These are phyloP conservation scores for Porphyridium purpureum DNA, from an alignment of 23 red algal species.

Conservation along the genomic window DNA sequence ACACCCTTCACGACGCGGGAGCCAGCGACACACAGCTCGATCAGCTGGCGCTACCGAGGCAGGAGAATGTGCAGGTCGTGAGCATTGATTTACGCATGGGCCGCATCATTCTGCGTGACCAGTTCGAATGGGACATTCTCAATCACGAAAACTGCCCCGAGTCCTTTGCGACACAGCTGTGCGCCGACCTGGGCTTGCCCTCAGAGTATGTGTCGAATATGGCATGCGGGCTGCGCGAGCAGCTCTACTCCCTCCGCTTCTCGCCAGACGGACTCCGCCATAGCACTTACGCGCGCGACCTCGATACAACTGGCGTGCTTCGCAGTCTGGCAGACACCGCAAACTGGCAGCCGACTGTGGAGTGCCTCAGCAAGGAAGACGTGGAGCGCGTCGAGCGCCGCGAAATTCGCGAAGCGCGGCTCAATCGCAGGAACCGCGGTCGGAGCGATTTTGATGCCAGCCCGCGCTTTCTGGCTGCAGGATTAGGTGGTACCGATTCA, in stretches of 20 bases:
- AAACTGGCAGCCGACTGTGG: constrained; percentile 36
- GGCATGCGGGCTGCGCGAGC: constrained; percentile 59
- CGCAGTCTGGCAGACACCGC: constrained; percentile 3
- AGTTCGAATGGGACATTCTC: constrained; percentile 76
- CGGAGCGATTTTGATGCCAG: constrained; percentile 15
- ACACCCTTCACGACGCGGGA: constrained; percentile 17
- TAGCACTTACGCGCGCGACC: constrained; percentile 10
- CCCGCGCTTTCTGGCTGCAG: too few species aligned
- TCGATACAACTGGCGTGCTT: constrained; percentile 9
- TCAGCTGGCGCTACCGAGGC: constrained; percentile 5
- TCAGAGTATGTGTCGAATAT: constrained; percentile 50
- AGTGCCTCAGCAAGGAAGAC: constrained; percentile 40
- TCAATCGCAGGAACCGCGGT: constrained; percentile 35
- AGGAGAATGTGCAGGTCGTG: constrained; percentile 49
- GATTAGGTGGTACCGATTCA: too few species aligned
- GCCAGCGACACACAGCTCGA: constrained; percentile 8
- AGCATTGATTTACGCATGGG: constrained; percentile 68
- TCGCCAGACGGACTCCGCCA: constrained; percentile 22
- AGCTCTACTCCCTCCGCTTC: constrained; percentile 28
- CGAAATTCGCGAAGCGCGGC: constrained; percentile 50
- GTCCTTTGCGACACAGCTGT: constrained; percentile 49
- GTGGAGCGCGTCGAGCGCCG: constrained; percentile 40
- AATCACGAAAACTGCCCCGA: constrained; percentile 39
- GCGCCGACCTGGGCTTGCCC: constrained; percentile 49
- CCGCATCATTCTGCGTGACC: constrained; percentile 46